Conservation (phyloP, 2,329 filamentous ascomycete species). For the Cordyceps fumosorosea region DNA sequence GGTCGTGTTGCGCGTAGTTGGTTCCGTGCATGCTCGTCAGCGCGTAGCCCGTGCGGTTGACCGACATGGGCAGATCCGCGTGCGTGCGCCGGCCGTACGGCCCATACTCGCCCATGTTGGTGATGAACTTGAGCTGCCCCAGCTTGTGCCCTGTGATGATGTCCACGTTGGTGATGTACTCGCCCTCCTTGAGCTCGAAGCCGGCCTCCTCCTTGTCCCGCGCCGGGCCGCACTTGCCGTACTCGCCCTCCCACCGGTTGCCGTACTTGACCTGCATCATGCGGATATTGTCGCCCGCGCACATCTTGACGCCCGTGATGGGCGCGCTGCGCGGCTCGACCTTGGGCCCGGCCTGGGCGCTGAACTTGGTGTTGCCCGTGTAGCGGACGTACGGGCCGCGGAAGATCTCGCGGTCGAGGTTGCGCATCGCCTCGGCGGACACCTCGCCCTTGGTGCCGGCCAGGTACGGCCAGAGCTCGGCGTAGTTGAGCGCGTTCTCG, state of each 20-base stretch:
- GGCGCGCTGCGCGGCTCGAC: neutral
- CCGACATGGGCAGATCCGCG: neutral
- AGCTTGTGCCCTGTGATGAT: neutral
- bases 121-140: neutral
- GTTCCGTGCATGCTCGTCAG: neutral
- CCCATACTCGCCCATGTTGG: neutral
- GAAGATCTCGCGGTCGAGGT: constrained; percentile 5
- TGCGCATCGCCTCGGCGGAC: neutral
- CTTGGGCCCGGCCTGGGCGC: neutral
- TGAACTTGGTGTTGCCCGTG: neutral
- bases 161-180: neutral
- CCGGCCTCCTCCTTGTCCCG: neutral
- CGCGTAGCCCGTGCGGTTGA: neutral
- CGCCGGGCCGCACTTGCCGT: neutral
- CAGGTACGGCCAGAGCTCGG: constrained; percentile 1
- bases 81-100: neutral
- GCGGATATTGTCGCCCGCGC: neutral
- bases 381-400: constrained; percentile 1
- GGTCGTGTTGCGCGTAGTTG: neutral
- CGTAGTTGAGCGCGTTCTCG: neutral
- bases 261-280: neutral
- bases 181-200: neutral
- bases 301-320: neutral
- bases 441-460: neutral
- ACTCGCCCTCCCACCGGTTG: neutral